These are phyloP conservation scores for Physcomitrellopsis africana DNA, from an alignment of 225 moss, liverwort and hornwort species.

Conservation along the genomic window DNA sequence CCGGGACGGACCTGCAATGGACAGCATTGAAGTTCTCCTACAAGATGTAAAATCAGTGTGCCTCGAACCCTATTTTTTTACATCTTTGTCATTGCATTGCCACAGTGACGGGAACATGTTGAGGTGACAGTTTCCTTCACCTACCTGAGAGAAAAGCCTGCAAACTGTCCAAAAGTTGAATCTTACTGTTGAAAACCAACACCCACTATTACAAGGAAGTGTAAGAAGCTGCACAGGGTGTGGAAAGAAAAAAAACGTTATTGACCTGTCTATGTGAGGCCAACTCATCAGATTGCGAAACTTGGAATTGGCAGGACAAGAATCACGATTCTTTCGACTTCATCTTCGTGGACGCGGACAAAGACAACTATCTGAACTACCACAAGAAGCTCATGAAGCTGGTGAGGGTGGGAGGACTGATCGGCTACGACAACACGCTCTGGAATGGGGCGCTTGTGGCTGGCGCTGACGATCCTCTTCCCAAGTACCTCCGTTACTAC, in stretches of 20 bases:
- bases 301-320: conserved; percentile 50
- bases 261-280: too few species aligned
- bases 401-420: conserved; percentile 64
- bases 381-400: conserved; percentile 66
- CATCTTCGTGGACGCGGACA: conserved; percentile 86
- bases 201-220: too few species aligned
- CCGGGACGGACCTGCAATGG: conserved; percentile 62
- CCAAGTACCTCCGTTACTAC: conserved; percentile 61
- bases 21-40: conserved; percentile 51
- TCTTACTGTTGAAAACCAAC: too few species aligned
- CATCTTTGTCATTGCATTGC: background rate
- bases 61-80: background rate
- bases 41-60: conserved; percentile 45
- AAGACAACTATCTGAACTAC: conserved; percentile 77
- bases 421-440: conserved; percentile 90
- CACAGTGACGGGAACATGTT: background rate
- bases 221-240: too few species aligned
- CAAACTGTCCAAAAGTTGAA: too few species aligned
- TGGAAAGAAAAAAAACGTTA: too few species aligned
- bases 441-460: conserved; percentile 74
- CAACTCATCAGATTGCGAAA: background rate
- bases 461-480: conserved; percentile 46
- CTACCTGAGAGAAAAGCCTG: too few species aligned
- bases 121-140: too few species aligned
- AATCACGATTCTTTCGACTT: conserved; percentile 75